phyloP scores from a whole-genome alignment of 1,139 yeast genomes.

The Geotrichum phurueaensis region DNA sequence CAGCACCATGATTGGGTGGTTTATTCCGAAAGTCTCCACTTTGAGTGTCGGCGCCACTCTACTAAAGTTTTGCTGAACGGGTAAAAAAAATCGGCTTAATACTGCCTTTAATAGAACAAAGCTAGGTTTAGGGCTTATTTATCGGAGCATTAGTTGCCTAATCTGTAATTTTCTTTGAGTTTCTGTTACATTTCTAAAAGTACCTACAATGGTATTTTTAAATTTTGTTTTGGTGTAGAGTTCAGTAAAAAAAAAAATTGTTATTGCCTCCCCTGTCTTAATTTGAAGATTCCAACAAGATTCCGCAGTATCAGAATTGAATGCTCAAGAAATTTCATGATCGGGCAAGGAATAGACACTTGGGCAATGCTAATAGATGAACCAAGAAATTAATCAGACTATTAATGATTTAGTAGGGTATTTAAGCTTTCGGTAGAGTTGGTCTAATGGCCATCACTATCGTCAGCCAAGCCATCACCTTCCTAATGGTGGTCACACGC shows the following conservation, averaged over 20 bases:
- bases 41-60: background rate
- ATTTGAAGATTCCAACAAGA: too few relatives aligned
- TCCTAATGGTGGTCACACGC: background rate
- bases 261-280: too few relatives aligned
- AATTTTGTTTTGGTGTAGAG: background rate
- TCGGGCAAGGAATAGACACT: background rate
- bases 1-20: background rate
- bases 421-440: too few relatives aligned
- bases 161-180: background rate
- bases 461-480: background rate
- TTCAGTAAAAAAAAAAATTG: too few relatives aligned
- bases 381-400: background rate
- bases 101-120: background rate
- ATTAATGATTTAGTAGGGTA: background rate
- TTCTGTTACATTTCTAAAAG: background rate
- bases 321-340: background rate
- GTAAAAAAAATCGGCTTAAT: background rate
- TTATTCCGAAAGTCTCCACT: background rate
- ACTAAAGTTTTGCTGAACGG: background rate
- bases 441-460: background rate
- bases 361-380: background rate
- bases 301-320: too few relatives aligned
- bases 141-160: background rate
- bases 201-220: background rate
- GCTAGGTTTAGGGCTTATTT: background rate